These are phyloP conservation scores for Aureoboletus auriporus DNA, from an alignment of 768 basidiomycete species.

Conservation along the genomic window DNA sequence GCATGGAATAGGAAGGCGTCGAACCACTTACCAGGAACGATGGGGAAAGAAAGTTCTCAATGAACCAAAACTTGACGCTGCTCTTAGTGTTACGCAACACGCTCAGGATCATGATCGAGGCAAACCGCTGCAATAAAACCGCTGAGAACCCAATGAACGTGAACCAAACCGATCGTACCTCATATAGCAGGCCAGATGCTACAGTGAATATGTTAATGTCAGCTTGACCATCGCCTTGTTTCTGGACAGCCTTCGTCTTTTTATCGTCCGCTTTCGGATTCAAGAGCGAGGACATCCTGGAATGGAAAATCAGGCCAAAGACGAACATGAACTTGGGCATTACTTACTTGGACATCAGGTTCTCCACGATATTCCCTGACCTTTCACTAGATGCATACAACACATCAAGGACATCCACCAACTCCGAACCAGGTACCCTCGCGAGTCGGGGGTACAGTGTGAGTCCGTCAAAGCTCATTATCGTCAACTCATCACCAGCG, in stretches of 20 bases:
- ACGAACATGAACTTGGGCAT: neutral
- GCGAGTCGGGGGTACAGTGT: conserved; percentile 81
- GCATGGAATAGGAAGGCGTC: neutral
- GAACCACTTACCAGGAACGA: conserved; percentile 74
- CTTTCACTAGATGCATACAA: conserved; percentile 28
- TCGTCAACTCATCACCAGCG: conserved; percentile 68
- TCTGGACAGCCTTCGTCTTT: conserved; percentile 16
- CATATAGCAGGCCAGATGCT: conserved; percentile 93
- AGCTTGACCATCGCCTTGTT: conserved; percentile 49
- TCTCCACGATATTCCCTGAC: conserved; percentile 41
- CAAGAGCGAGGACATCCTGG: conserved; percentile 46
- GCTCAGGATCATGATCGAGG: conserved; percentile 96
- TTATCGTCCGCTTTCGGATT: conserved; percentile 24
- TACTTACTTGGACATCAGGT: conserved; percentile 49
- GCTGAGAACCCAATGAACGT: neutral
- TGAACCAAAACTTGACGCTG: conserved; percentile 99
- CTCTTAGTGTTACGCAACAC: conserved; percentile 92
- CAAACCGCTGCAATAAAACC: conserved; percentile 67
- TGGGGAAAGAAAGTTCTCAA: conserved; percentile 97
- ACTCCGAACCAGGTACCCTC: conserved; percentile 73
- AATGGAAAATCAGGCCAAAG: conserved; percentile 1
- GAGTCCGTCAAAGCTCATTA: conserved; percentile 88
- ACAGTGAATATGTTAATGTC: conserved; percentile 99
- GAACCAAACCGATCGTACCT: conserved; percentile 48
- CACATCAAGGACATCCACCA: conserved; percentile 71